These are phyloP conservation scores for Alternaria viburni DNA, from an alignment of 2,329 filamentous ascomycete species.

Conservation along the genomic window DNA sequence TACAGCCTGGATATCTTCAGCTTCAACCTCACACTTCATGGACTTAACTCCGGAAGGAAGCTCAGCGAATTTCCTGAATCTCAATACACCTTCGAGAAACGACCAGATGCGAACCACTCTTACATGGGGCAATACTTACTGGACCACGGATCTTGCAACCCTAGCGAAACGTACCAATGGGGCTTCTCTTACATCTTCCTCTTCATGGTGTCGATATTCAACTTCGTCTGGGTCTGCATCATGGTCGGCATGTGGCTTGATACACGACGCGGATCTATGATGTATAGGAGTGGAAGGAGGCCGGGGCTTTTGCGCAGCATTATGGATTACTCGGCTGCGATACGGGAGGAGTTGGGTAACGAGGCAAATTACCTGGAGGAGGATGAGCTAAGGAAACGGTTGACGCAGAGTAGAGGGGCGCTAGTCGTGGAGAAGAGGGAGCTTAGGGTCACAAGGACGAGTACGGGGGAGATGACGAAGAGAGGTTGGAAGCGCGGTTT, in stretches of 20 bases:
- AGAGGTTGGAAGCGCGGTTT: slow-evolving; percentile 27
- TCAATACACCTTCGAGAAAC: slow-evolving; percentile 10
- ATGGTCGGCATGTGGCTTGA: slow-evolving; percentile 45
- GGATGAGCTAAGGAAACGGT: slow-evolving; percentile 24
- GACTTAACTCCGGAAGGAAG: too few species aligned
- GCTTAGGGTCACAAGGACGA: slow-evolving; percentile 29
- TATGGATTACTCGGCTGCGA: slow-evolving; percentile 33
- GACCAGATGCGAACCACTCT: slow-evolving; percentile 20
- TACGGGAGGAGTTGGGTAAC: slow-evolving; percentile 36
- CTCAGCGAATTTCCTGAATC: too few species aligned
- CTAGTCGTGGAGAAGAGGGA: slow-evolving; percentile 34
- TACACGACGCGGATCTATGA: slow-evolving; percentile 31
- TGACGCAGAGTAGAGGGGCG: slow-evolving; percentile 29
- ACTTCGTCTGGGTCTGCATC: slow-evolving; percentile 42
- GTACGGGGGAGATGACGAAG: slow-evolving; percentile 7
- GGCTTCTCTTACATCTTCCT: slow-evolving; percentile 46
- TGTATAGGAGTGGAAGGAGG: slow-evolving; percentile 38
- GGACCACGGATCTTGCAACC: slow-evolving; percentile 36
- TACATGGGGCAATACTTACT: slow-evolving; percentile 29
- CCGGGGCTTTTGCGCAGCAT: slow-evolving; percentile 39
- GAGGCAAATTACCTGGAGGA: slow-evolving; percentile 27
- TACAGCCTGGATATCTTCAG: too few species aligned
- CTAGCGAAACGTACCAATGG: slow-evolving; percentile 43
- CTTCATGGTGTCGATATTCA: slow-evolving; percentile 44
- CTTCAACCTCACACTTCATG: too few species aligned